phyloP scores from a whole-genome alignment of 257 asterid species.

The Apocynum venetum region DNA sequence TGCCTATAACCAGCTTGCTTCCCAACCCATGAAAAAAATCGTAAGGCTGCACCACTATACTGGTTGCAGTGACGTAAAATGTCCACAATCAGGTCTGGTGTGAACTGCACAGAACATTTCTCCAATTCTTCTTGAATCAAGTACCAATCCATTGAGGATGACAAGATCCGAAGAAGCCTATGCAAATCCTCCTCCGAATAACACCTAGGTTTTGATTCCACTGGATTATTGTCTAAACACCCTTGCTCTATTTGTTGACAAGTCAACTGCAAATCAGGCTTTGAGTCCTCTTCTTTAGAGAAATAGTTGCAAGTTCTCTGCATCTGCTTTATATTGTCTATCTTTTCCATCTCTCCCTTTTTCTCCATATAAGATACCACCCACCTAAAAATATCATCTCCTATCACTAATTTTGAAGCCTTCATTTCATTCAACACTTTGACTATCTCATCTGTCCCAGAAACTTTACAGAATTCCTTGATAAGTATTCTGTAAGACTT shows the following conservation, averaged over 20 bases:
- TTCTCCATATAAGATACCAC: conserved; percentile 45
- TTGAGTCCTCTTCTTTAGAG: conserved; percentile 19
- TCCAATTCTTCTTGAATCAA: conserved; percentile 55
- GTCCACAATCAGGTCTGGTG: conserved; percentile 52
- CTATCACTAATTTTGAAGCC: conserved; percentile 27
- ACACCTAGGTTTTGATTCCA: conserved; percentile 20
- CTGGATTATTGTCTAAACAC: conserved; percentile 13
- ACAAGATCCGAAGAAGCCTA: conserved; percentile 42
- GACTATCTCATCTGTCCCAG: conserved; percentile 49
- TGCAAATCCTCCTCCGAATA: conserved; percentile 21
- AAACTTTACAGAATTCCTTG: conserved; percentile 66
- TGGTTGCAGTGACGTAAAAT: conserved; percentile 41
- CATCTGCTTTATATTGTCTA: conserved; percentile 34
- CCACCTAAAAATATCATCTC: conserved; percentile 38
- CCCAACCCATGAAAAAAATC: conserved; percentile 77
- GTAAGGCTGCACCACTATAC: conserved; percentile 44
- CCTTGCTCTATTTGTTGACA: conserved; percentile 20
- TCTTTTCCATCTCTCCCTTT: conserved; percentile 43
- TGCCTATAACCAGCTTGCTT: conserved; percentile 51
- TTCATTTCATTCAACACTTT: conserved; percentile 55
- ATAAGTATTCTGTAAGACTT: conserved; percentile 48
- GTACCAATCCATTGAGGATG: conserved; percentile 56
- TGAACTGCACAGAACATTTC: conserved; percentile 36
- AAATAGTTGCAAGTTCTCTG: conserved; percentile 22
- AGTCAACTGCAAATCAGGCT: conserved; percentile 16